Evolutionary conservation across 176 grass and related monocot genomes (phyloP), one percentile per base, ranked within the genome.

Genomic region (Eleusine coracana): DNA sequence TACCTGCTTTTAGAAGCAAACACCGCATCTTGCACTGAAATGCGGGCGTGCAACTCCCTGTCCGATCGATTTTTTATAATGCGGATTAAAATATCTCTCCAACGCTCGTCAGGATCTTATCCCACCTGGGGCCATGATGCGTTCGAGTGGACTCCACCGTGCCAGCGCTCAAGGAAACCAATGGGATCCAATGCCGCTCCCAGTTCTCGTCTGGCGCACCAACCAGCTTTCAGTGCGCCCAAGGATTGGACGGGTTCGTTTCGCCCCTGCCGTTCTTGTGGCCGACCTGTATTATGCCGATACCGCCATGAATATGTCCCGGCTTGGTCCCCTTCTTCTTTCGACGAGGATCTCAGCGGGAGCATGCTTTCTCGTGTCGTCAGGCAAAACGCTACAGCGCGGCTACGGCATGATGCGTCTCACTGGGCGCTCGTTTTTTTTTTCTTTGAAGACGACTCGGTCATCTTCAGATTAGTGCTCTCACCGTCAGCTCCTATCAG

Each of bases 191-290:
- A 64, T 29, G 80, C 42, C 63, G 68, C 55, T 13, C 61, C 5
- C 70, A 7, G 28, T 25, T 38, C 85, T 62, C 18, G 10, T 71
- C 42, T 50, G 72, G 54, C 42, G 44, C 29, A 46, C 31, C 31
- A 5, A 70, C 17, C 56, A 41, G 46, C 74, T 83, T 83, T 88
- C 80, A 68, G 58, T 56, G 68, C 5, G 86, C 86, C 80, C 80
- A 63, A 78, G 80, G 86, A 54, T 77, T 82, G 55, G 58, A 34
- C 7, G 36, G 9, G n/a, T 8, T 78, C 73, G 15, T 48, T 74
- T 18, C 17, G 42, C 21, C 36, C 7, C 3, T 73, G 74, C 17
- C 6, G 25, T 59, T 80, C 41, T 5, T 42, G 17, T 80, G 70
- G 87, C 87, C 81, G 70, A 84, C 76, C 82, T 75, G 2, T 38